phyloP scores from a whole-genome alignment of 306 rosid genomes.

The Casuarina equisetifolia region DNA sequence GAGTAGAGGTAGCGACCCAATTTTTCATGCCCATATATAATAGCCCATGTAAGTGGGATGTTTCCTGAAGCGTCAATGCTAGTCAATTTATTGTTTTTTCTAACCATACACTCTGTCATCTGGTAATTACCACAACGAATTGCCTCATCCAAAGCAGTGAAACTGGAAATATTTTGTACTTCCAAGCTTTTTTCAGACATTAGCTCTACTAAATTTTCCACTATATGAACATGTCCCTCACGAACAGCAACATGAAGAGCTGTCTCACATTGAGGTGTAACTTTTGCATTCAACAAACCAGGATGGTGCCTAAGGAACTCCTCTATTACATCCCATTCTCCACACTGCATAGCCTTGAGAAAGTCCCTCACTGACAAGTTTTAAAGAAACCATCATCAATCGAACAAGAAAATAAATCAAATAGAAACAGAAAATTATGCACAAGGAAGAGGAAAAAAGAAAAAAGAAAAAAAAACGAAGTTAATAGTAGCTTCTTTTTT shows the following conservation, averaged over 20 bases:
- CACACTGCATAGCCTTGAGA: not conserved
- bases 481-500: too few relatives aligned
- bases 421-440: too few relatives aligned
- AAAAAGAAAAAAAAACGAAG: too few relatives aligned
- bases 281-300: not conserved
- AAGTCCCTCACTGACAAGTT: not conserved
- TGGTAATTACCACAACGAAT: not conserved
- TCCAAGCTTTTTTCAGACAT: not conserved
- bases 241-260: slow-evolving; percentile 6
- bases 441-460: too few relatives aligned
- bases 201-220: not conserved
- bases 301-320: not conserved
- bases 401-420: too few relatives aligned
- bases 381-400: too few relatives aligned
- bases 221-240: not conserved
- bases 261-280: not conserved
- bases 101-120: not conserved
- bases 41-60: not conserved
- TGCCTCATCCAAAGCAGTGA: not conserved
- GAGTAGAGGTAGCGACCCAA: not conserved
- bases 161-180: not conserved
- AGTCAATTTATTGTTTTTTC: not conserved
- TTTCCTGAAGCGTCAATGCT: not conserved
- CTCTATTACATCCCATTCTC: not conserved
- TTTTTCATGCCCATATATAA: not conserved